These are phyloP conservation scores for Dalbergia cochinchinensis DNA, from an alignment of 306 rosid species.

Conservation along the genomic window DNA sequence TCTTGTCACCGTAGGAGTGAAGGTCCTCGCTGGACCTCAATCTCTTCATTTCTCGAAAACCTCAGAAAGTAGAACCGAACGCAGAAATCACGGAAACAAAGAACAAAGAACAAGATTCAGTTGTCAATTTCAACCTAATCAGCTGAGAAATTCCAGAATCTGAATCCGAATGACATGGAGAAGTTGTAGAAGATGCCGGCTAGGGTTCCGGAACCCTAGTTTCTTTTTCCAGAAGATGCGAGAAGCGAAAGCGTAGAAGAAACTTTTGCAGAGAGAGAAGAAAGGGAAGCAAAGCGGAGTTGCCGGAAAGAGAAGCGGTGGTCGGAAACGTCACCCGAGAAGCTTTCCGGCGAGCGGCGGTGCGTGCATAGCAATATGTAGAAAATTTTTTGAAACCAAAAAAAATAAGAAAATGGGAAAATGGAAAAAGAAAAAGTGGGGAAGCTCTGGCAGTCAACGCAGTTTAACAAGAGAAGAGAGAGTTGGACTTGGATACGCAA, in stretches of 20 bases:
- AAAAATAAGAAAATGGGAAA: background rate
- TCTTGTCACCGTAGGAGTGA: constrained; percentile 69
- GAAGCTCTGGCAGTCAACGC: constrained; percentile 68
- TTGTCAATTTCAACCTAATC: constrained; percentile 5
- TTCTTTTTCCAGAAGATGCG: background rate
- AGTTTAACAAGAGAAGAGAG: constrained; percentile 54
- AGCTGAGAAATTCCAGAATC: constrained; percentile 6
- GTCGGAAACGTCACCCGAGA: constrained; percentile 30
- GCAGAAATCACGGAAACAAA: constrained; percentile 29
- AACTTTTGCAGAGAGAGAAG: background rate
- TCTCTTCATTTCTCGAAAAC: constrained; percentile 75
- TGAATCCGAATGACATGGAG: constrained; percentile 22
- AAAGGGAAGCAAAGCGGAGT: background rate
- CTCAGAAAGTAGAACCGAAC: background rate
- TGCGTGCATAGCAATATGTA: constrained; percentile 24
- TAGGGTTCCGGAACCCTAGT: constrained; percentile 58
- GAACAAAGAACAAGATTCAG: constrained; percentile 14
- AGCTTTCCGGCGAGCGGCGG: constrained; percentile 31
- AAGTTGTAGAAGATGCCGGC: background rate
- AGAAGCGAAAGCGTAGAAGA: background rate
- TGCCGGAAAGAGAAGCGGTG: background rate
- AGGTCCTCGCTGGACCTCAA: constrained; percentile 91
- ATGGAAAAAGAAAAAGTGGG: background rate
- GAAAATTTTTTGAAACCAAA: background rate
- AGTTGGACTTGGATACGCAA: constrained; percentile 71